Percentiles rank a stretch among this genome's conserved stretches.
Evolutionary conservation across 371 early-diverging fungal species (phyloP).

Genomic region (Apophysomyces elegans): DNA sequence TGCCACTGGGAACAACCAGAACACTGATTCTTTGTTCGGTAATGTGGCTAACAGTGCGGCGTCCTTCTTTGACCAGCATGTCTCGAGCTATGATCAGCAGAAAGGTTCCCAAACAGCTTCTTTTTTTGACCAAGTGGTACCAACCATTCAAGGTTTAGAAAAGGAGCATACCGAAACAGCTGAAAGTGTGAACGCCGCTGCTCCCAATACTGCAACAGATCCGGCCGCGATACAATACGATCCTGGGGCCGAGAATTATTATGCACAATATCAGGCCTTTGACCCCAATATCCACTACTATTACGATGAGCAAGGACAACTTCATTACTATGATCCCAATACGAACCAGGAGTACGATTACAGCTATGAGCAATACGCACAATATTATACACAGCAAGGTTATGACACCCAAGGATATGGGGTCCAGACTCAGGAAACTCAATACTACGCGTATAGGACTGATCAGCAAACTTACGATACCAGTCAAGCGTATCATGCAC

Average conservation of each 20-base stretch:
- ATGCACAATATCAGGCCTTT: constrained; percentile 25
- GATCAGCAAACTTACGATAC: not conserved
- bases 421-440: not conserved
- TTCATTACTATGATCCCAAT: constrained; percentile 47
- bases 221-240: constrained; percentile 3
- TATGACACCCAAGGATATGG: constrained; percentile 22
- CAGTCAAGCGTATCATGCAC: not conserved
- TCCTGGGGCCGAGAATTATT: constrained; percentile 4
- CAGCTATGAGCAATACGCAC: constrained; percentile 31
- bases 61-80: constrained; percentile 1
- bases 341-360: constrained; percentile 42
- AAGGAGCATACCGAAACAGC: not conserved
- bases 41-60: constrained; percentile 2
- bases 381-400: constrained; percentile 27
- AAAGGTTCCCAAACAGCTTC: not conserved
- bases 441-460: not conserved
- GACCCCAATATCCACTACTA: constrained; percentile 45
- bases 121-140: constrained; percentile 1
- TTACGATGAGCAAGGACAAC: constrained; percentile 40
- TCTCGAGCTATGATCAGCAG: not conserved
- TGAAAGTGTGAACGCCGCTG: constrained; percentile 6
- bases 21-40: constrained; percentile 3
- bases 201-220: not conserved
- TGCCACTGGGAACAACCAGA: not conserved
- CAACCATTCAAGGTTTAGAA: not conserved